phyloP scores from a whole-genome alignment of 345 rosid genomes.

The Pistacia integerrima region DNA sequence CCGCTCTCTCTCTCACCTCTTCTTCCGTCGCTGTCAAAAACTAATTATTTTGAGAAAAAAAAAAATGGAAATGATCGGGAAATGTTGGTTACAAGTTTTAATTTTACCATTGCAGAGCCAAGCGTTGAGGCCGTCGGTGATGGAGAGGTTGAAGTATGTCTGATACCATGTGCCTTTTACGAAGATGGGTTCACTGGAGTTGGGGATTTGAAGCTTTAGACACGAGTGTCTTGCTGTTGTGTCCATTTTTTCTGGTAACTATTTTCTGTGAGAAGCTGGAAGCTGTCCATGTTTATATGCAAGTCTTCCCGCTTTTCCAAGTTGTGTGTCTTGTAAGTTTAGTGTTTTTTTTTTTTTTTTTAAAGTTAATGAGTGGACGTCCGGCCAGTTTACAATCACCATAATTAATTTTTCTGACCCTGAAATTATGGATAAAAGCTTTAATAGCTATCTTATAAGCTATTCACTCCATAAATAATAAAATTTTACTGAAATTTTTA shows the following conservation, averaged over 20 bases:
- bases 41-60: background rate
- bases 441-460: no score
- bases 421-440: no score
- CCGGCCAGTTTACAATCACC: no score
- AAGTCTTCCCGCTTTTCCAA: slow-evolving; percentile 23
- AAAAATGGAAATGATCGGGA: background rate
- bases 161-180: slow-evolving; percentile 70
- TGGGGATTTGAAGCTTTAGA: slow-evolving; percentile 54
- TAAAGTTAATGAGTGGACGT: no score
- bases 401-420: no score
- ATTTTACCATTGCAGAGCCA: slow-evolving; percentile 74
- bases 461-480: no score
- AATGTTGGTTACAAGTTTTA: background rate
- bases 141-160: slow-evolving; percentile 64
- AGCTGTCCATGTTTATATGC: background rate
- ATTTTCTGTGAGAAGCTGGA: slow-evolving; percentile 13
- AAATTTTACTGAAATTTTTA: no score
- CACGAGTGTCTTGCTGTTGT: slow-evolving; percentile 61
- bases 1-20: slow-evolving; percentile 74
- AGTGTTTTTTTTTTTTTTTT: no score
- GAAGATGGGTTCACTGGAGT: slow-evolving; percentile 50
- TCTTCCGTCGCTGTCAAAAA: slow-evolving; percentile 58
- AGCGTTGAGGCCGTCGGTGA: slow-evolving; percentile 74
- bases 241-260: slow-evolving; percentile 24
- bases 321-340: no score